Percentiles rank a stretch among this genome's conserved stretches.
Evolutionary conservation across 495 filamentous ascomycete species (phyloP).

Genomic region (Alectoria sarmentosa): DNA sequence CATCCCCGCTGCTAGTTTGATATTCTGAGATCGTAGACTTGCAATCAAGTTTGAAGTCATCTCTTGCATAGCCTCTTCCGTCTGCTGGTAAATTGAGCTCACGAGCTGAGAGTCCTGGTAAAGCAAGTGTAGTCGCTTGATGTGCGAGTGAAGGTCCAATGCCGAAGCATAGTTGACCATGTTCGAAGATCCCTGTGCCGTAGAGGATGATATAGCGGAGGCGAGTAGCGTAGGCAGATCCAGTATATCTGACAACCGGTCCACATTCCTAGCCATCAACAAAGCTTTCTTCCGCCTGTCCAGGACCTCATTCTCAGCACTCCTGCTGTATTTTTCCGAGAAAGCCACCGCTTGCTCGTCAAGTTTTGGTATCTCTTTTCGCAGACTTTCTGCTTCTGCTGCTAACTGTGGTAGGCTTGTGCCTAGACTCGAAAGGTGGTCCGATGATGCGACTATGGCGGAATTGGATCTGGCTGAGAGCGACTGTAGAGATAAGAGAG

Average conservation of each 20-base stretch:
- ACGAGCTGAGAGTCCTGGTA: slow-evolving; percentile 76
- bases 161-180: slow-evolving; percentile 84
- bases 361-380: slow-evolving; percentile 65
- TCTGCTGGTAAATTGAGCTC: slow-evolving; percentile 62
- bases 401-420: slow-evolving; percentile 60
- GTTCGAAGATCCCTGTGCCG: slow-evolving; percentile 37
- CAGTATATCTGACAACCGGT: slow-evolving; percentile 82
- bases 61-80: slow-evolving; percentile 80
- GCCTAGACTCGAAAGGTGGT: slow-evolving; percentile 65
- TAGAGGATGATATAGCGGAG: slow-evolving; percentile 55
- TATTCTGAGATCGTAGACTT: slow-evolving; percentile 62
- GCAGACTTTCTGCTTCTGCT: slow-evolving; percentile 55
- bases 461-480: slow-evolving; percentile 91
- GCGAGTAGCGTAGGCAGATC: slow-evolving; percentile 84
- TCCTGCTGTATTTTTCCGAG: slow-evolving; percentile 71
- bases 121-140: slow-evolving; percentile 74
- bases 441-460: slow-evolving; percentile 71
- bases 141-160: slow-evolving; percentile 88
- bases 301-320: slow-evolving; percentile 65
- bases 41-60: slow-evolving; percentile 82
- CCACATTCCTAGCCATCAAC: slow-evolving; percentile 81
- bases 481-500: slow-evolving; percentile 78
- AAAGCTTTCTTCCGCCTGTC: slow-evolving; percentile 73
- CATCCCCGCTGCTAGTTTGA: slow-evolving; percentile 88
- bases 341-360: slow-evolving; percentile 75